Evolutionary conservation across 1,284 basidiomycete genomes (phyloP).

Genomic region (Sporisorium graminicola): DNA sequence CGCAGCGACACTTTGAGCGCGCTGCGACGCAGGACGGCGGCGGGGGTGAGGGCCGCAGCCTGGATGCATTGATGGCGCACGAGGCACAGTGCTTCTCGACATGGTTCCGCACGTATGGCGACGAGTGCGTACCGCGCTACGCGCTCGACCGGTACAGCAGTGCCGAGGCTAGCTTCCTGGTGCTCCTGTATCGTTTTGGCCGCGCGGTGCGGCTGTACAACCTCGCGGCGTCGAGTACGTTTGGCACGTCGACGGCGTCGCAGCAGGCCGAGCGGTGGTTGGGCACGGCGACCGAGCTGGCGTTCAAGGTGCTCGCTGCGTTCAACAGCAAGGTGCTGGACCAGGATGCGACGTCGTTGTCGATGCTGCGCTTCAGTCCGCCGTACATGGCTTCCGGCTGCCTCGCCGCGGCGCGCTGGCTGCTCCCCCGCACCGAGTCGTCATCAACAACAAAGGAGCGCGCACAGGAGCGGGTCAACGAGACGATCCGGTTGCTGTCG

Average conservation of each 20-base stretch:
- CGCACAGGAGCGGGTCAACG: constrained; percentile 15
- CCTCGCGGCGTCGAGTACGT: not conserved
- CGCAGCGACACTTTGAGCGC: constrained; percentile 6
- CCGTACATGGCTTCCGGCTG: constrained; percentile 35
- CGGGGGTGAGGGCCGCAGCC: constrained; percentile 7
- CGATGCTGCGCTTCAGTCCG: constrained; percentile 34
- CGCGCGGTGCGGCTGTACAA: constrained; percentile 18
- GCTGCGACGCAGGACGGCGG: constrained; percentile 1
- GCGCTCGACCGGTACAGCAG: constrained; percentile 34
- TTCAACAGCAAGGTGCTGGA: constrained; percentile 30
- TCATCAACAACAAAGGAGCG: constrained; percentile 1
- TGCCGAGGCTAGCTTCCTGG: constrained; percentile 21
- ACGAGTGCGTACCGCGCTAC: constrained; percentile 30
- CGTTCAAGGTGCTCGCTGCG: constrained; percentile 24
- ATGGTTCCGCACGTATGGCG: constrained; percentile 33
- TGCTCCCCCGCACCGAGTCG: constrained; percentile 2
- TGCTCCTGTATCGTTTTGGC: constrained; percentile 22
- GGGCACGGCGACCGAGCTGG: constrained; percentile 18
- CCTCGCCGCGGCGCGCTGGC: constrained; percentile 26
- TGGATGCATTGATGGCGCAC: constrained; percentile 15
- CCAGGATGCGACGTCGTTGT: constrained; percentile 20
- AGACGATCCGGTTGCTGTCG: constrained; percentile 22
- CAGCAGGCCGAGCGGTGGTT: constrained; percentile 21
- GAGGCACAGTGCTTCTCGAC: constrained; percentile 19
- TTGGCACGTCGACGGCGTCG: not conserved